Conservation (phyloP, 2,329 filamentous ascomycete species). For the Thelonectria discophora region DNA sequence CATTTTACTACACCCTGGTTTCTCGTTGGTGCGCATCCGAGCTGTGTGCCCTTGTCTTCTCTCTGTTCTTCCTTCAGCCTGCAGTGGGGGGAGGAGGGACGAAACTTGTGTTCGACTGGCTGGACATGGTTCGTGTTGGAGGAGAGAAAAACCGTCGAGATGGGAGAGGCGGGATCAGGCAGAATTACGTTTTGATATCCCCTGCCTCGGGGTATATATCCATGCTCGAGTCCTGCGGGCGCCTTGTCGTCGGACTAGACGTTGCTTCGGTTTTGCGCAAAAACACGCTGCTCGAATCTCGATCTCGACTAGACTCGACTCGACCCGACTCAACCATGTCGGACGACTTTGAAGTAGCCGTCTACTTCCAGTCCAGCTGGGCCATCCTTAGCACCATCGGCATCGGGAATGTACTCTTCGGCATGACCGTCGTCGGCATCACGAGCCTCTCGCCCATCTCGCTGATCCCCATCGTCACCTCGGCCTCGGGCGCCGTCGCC, state of each 20-base stretch:
- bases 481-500: slow-evolving; percentile 48
- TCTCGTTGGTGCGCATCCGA: slow-evolving; percentile 27
- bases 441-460: slow-evolving; percentile 45
- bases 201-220: slow-evolving; percentile 9
- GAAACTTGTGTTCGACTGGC: background rate
- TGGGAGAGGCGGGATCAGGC: background rate
- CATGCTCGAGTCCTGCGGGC: background rate
- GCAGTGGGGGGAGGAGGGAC: background rate
- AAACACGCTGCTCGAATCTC: background rate
- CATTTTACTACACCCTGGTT: slow-evolving; percentile 13
- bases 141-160: background rate
- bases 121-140: slow-evolving; percentile 1
- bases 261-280: slow-evolving; percentile 4
- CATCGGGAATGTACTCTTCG: slow-evolving; percentile 49
- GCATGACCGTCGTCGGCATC: slow-evolving; percentile 49
- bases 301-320: no score
- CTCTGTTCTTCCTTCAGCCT: background rate
- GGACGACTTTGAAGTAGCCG: slow-evolving; percentile 15
- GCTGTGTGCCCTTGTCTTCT: background rate
- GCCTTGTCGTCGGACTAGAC: background rate
- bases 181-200: slow-evolving; percentile 4
- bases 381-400: slow-evolving; percentile 55
- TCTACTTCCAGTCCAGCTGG: slow-evolving; percentile 54
- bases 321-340: slow-evolving; percentile 13
- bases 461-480: slow-evolving; percentile 49